Conservation (phyloP, 768 basidiomycete species). For the Peribolospora baueri region DNA sequence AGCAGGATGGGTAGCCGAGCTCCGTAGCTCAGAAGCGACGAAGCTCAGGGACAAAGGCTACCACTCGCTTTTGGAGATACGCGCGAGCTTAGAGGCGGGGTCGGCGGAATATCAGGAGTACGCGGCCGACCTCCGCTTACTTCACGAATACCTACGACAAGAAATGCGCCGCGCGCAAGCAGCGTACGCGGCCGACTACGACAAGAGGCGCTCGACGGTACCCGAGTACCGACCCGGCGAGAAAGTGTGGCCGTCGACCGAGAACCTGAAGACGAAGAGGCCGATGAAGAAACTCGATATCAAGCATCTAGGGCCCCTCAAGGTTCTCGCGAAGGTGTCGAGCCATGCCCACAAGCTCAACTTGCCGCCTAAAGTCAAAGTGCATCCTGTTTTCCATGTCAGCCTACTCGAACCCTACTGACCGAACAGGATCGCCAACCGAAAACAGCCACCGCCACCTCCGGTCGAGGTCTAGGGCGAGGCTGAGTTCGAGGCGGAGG, state of each 20-base stretch:
- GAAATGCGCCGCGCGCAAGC: neutral
- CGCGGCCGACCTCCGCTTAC: no score
- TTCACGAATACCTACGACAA: neutral
- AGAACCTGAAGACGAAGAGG: neutral
- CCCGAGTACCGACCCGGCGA: neutral
- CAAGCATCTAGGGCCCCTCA: neutral
- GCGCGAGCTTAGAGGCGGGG: neutral
- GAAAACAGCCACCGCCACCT: constrained; percentile 7
- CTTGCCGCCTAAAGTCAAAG: constrained; percentile 18
- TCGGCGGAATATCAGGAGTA: no score
- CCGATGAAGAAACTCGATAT: neutral
- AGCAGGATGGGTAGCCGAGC: no score
- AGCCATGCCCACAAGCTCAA: constrained; percentile 15
- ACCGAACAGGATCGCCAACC: no score
- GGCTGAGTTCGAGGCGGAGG: neutral
- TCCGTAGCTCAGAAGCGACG: no score
- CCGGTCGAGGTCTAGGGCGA: neutral
- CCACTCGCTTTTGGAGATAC: neutral
- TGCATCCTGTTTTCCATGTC: constrained; percentile 24
- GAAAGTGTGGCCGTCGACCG: neutral
- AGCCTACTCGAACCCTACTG: constrained; percentile 11
- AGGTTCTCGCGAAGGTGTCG: neutral
- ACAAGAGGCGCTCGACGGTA: neutral
- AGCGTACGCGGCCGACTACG: neutral
- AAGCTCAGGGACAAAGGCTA: no score